phyloP scores from a whole-genome alignment of 495 filamentous ascomycete species.

The Penicillium silybi region DNA sequence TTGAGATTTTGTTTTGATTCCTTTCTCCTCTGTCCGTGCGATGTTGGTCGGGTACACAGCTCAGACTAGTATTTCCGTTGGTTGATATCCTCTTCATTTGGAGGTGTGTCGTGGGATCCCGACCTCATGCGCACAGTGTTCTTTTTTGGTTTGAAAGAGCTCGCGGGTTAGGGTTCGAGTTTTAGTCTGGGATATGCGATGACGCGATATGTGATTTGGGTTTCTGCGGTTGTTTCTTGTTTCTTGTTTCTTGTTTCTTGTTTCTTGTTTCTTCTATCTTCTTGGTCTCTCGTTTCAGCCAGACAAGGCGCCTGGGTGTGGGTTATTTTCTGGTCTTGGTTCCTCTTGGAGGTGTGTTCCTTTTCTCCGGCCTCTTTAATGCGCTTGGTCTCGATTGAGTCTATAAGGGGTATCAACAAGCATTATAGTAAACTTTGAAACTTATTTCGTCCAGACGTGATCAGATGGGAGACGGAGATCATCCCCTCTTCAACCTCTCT shows the following conservation, averaged over 20 bases:
- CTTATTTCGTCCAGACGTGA: not conserved
- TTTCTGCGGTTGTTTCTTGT: too few relatives aligned
- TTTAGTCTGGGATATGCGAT: constrained; percentile 20
- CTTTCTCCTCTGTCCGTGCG: not conserved
- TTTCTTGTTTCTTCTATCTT: constrained; percentile 8
- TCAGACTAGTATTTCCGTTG: not conserved
- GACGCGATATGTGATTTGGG: constrained; percentile 23
- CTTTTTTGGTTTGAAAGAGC: constrained; percentile 1
- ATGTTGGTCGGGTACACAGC: not conserved
- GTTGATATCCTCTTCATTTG: constrained; percentile 26
- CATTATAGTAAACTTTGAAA: constrained; percentile 7
- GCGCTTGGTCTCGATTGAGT: constrained; percentile 10
- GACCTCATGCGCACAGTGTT: constrained; percentile 2
- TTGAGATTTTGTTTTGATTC: not conserved
- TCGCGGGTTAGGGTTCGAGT: constrained; percentile 10
- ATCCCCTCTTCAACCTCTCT: constrained; percentile 32
- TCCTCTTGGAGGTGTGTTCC: constrained; percentile 2
- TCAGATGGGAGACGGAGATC: not conserved
- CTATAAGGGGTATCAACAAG: constrained; percentile 7
- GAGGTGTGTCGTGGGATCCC: constrained; percentile 6
- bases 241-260: too few relatives aligned
- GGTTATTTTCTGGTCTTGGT: constrained; percentile 11
- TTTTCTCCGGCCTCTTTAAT: constrained; percentile 9
- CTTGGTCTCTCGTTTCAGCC: constrained; percentile 23
- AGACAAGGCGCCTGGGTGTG: constrained; percentile 24